Percentiles rank a stretch among this genome's conserved stretches.
Conservation (phyloP, 2,329 filamentous ascomycete genomes). For the Simplicillium aogashimaense region DNA sequence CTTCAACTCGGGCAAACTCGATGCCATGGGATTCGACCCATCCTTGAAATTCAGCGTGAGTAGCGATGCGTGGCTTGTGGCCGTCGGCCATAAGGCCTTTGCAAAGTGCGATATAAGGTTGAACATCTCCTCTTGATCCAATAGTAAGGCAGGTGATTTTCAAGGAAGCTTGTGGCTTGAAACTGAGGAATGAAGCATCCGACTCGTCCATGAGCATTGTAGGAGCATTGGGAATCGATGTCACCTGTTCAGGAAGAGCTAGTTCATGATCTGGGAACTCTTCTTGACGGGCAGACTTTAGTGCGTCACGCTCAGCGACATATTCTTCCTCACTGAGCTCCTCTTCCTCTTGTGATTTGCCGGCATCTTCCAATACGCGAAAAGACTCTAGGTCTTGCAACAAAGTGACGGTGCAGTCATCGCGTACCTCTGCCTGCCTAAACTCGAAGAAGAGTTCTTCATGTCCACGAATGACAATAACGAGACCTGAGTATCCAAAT, state of each 20-base stretch:
- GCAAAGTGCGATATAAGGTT: slow-evolving; percentile 94
- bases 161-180: slow-evolving; percentile 73
- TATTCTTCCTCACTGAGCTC: slow-evolving; percentile 63
- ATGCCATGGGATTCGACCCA: slow-evolving; percentile 94
- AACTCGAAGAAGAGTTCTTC: slow-evolving; percentile 98
- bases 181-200: slow-evolving; percentile 77
- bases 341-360: slow-evolving; percentile 56
- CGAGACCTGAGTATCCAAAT: slow-evolving; percentile 81
- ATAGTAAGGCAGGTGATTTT: slow-evolving; percentile 91
- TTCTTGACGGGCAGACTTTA: slow-evolving; percentile 61
- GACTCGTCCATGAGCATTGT: slow-evolving; percentile 86
- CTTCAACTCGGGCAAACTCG: slow-evolving; percentile 79
- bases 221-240: slow-evolving; percentile 46
- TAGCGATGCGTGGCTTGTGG: slow-evolving; percentile 79
- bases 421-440: slow-evolving; percentile 61
- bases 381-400: slow-evolving; percentile 66
- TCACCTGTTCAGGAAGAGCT: slow-evolving; percentile 34
- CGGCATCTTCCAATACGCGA: slow-evolving; percentile 61
- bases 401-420: slow-evolving; percentile 80
- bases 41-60: slow-evolving; percentile 77
- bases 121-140: slow-evolving; percentile 89
- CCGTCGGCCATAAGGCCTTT: slow-evolving; percentile 84
- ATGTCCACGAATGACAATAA: slow-evolving; percentile 86
- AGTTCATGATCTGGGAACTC: slow-evolving; percentile 41
- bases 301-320: slow-evolving; percentile 68